phyloP scores from a whole-genome alignment of 2,329 filamentous ascomycete genomes.

The Fusarium nodosum region DNA sequence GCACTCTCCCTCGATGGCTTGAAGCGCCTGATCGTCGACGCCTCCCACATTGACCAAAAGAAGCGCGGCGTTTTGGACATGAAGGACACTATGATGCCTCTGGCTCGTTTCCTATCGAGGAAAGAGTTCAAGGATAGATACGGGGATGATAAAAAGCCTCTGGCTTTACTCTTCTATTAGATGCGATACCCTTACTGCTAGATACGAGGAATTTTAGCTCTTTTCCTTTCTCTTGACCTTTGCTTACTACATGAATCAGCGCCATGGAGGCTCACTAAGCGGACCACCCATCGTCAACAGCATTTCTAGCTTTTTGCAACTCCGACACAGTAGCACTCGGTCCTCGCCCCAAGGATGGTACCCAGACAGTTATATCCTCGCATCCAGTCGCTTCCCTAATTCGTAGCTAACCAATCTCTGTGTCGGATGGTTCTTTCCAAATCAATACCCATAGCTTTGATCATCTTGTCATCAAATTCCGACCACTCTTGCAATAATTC shows the following conservation, averaged over 20 bases:
- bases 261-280: neutral
- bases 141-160: slow-evolving; percentile 66
- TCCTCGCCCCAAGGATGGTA: slow-evolving; percentile 1
- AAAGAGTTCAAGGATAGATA: slow-evolving; percentile 80
- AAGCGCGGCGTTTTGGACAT: slow-evolving; percentile 95
- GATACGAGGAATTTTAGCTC: slow-evolving; percentile 17
- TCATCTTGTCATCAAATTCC: slow-evolving; percentile 7
- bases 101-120: slow-evolving; percentile 79
- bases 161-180: slow-evolving; percentile 76
- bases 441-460: slow-evolving; percentile 21
- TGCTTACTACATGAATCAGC: slow-evolving; percentile 24
- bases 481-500: slow-evolving; percentile 33
- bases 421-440: neutral
- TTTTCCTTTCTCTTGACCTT: slow-evolving; percentile 25
- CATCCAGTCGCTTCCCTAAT: neutral
- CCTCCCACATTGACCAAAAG: slow-evolving; percentile 94
- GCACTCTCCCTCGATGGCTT: slow-evolving; percentile 78
- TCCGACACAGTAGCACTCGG: neutral
- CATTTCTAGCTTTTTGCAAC: neutral
- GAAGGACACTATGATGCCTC: slow-evolving; percentile 88
- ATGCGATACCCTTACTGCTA: slow-evolving; percentile 46
- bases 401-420: neutral
- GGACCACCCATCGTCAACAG: neutral
- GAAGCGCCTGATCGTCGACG: slow-evolving; percentile 87
- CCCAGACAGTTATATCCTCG: neutral